A percentile compares a stretch with the other conserved stretches of the same genome.
phyloP scores from a whole-genome alignment of 2,329 filamentous ascomycete species.

The Fusarium coffeatum region DNA sequence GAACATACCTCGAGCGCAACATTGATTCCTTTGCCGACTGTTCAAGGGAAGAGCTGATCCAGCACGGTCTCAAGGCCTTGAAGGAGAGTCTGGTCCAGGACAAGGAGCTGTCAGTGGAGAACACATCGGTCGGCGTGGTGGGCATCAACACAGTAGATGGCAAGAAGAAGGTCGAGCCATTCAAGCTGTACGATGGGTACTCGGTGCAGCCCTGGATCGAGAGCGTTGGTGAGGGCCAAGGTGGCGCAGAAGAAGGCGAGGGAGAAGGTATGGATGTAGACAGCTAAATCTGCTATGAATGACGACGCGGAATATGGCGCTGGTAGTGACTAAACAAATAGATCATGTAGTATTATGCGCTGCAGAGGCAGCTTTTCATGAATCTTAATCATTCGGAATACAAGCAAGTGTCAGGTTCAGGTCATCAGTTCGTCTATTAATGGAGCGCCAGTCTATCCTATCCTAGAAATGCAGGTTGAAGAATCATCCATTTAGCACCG shows the following conservation, averaged over 20 bases:
- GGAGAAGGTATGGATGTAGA: constrained; percentile 53
- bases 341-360: constrained; percentile 54
- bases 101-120: constrained; percentile 96
- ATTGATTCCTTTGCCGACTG: constrained; percentile 83
- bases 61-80: constrained; percentile 88
- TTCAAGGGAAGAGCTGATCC: constrained; percentile 85
- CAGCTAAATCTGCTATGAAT: constrained; percentile 45
- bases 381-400: constrained; percentile 32
- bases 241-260: constrained; percentile 53
- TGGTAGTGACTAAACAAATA: constrained; percentile 44
- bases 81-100: constrained; percentile 98
- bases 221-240: constrained; percentile 68
- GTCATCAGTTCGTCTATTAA: constrained; percentile 44
- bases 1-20: constrained; percentile 95
- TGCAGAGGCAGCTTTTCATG: constrained; percentile 47
- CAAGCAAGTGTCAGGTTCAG: constrained; percentile 17
- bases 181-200: constrained; percentile 90
- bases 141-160: constrained; percentile 66
- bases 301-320: constrained; percentile 37
- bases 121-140: constrained; percentile 90
- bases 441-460: constrained; percentile 37
- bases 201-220: constrained; percentile 90
- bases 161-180: constrained; percentile 75
- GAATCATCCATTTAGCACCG: constrained; percentile 19
- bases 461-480: constrained; percentile 23